Evolutionary conservation across 345 rosid species (phyloP), one percentile per base, ranked within the genome.

Genomic region (Pugionium dolabratum): DNA sequence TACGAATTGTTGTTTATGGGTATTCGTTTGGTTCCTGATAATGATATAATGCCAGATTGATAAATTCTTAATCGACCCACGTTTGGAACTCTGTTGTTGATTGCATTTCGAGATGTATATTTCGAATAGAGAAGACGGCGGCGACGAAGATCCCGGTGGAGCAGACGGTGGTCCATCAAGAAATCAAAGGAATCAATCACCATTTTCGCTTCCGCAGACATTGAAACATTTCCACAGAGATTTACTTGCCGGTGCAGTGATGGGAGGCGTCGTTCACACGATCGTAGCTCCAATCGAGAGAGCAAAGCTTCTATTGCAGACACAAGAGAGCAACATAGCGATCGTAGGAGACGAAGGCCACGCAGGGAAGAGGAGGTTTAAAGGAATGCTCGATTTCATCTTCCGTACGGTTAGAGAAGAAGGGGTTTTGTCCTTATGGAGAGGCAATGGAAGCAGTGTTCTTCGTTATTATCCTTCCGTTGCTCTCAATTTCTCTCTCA

Each of bases 231-330:
- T 93, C 79, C 88, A 86, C 25, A 83, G 85, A 71, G 97, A 90
- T 85, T 83, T 90, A 54, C 57, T 85, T 79, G 97, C 97, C 18
- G 99, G 99, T 8, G 99, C 99, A 54, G 57, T 90, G 41, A 81
- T 94, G 96, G 99, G 96, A 1, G 95, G 97, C 35, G 81, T 82
- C 47, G 95, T 94, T 60, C 99, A 94, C 79, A 94, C 99, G 40
- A 94, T 90, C 65, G 97, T 94, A 3, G 99, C 99, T 1, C 99
- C 99, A 32, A 80, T 94, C 36, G 97, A 94, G 80, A 85, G 99
- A 82, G 80, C 95, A 1, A 94, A 90, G 86, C 75, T 90, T 33
- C 70, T 94, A 78, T 64, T 94, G 47, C 99, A 94, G 55, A 94
- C 99, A 48, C 99, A 90, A 68, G 99, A 90, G 71, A 88, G 99